A percentile compares a stretch with the other conserved stretches of the same genome.
These are phyloP conservation scores for Populus nigra DNA, from an alignment of 345 rosid species.

Conservation along the genomic window DNA sequence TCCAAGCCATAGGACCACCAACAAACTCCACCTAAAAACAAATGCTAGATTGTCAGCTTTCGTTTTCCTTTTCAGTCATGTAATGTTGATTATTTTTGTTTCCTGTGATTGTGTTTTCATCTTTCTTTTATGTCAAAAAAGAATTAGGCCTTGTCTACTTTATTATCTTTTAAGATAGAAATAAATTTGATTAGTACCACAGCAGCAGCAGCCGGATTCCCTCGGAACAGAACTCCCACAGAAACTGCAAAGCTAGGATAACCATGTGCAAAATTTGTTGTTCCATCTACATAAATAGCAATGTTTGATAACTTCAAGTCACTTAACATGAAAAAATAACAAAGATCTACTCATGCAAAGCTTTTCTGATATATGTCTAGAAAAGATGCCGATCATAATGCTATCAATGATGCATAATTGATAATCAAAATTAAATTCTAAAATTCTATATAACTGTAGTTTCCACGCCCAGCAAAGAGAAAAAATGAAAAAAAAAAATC, in stretches of 20 bases:
- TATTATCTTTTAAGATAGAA: background rate
- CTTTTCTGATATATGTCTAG: background rate
- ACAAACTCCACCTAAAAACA: slow-evolving; percentile 81
- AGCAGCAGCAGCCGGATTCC: slow-evolving; percentile 82
- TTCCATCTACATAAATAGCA: slow-evolving; percentile 64
- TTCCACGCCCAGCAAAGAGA: background rate
- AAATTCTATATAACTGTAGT: background rate
- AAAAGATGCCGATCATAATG: background rate
- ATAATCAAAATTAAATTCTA: background rate
- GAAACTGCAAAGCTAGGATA: slow-evolving; percentile 98
- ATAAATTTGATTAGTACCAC: slow-evolving; percentile 54
- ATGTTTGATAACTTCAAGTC: background rate
- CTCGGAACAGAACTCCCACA: slow-evolving; percentile 79
- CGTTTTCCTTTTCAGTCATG: background rate
- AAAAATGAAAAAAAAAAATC: too few relatives aligned
- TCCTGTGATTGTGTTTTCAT: too few relatives aligned
- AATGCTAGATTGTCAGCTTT: slow-evolving; percentile 12
- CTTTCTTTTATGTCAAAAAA: too few relatives aligned
- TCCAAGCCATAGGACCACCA: slow-evolving; percentile 97
- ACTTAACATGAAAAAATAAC: background rate
- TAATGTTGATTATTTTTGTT: background rate
- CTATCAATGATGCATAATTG: background rate
- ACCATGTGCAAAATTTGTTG: slow-evolving; percentile 93
- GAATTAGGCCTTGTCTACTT: background rate
- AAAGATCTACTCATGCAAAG: background rate